A percentile compares a stretch with the other conserved stretches of the same genome.
Evolutionary conservation across 495 filamentous ascomycete species (phyloP).

Genomic region (Aspergillus homomorphus): DNA sequence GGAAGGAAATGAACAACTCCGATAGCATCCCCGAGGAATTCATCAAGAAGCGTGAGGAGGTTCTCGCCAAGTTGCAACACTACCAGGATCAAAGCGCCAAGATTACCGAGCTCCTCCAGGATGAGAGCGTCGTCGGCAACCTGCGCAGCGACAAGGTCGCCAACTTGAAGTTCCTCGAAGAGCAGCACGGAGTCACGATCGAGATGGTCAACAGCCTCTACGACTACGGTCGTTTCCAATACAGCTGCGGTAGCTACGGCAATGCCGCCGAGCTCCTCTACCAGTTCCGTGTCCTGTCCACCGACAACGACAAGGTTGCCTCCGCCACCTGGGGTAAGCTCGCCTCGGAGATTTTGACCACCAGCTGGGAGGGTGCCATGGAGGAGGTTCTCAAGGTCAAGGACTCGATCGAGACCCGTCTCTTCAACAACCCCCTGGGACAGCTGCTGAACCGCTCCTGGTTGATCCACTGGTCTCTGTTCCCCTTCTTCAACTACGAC

Average conservation of each 20-base stretch:
- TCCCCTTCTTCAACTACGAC: conserved; percentile 98
- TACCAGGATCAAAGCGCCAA: conserved; percentile 81
- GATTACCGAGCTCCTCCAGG: conserved; percentile 77
- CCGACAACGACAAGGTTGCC: conserved; percentile 93
- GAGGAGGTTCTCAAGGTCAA: conserved; percentile 93
- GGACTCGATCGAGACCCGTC: conserved; percentile 83
- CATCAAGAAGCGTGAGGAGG: conserved; percentile 80
- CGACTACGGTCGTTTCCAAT: conserved; percentile 93
- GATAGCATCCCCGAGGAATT: conserved; percentile 80
- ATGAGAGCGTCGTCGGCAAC: conserved; percentile 82
- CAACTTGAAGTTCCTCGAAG: conserved; percentile 94
- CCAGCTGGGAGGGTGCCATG: conserved; percentile 92
- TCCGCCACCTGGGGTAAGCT: conserved; percentile 96
- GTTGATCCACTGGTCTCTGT: conserved; percentile 97
- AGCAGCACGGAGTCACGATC: conserved; percentile 85
- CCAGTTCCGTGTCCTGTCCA: conserved; percentile 94
- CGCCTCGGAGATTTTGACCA: conserved; percentile 86
- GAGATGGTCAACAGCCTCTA: conserved; percentile 94
- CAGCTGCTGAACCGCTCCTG: conserved; percentile 94
- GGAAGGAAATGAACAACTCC: conserved; percentile 79
- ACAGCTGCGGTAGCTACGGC: conserved; percentile 89
- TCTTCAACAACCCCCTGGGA: conserved; percentile 92
- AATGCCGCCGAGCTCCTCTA: conserved; percentile 87
- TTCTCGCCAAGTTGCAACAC: conserved; percentile 73
- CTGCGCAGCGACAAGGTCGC: conserved; percentile 93